Conservation (phyloP, 2,329 filamentous ascomycete genomes). For the Nothopassalora personata region DNA sequence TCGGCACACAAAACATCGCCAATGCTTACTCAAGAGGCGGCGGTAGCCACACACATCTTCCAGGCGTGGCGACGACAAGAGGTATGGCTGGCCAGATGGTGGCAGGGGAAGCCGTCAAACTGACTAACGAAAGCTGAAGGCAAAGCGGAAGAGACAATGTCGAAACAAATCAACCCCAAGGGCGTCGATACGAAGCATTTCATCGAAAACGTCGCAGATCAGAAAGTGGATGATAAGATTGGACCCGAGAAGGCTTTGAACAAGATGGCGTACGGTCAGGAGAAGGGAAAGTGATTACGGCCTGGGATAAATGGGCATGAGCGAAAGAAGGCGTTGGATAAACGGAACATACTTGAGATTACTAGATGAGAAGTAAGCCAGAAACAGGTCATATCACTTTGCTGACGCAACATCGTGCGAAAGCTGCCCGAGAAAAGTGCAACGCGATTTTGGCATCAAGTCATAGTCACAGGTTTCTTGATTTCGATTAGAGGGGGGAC, state of each 20-base stretch:
- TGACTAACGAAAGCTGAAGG: conserved; percentile 17
- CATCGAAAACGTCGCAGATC: conserved; percentile 29
- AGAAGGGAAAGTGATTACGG: conserved; percentile 31
- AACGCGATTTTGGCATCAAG: no score
- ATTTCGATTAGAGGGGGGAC: no score
- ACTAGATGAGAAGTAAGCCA: background rate
- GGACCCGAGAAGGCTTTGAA: conserved; percentile 27
- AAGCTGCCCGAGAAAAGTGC: no score
- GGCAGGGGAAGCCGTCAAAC: background rate
- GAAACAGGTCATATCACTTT: background rate
- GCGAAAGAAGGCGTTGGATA: background rate
- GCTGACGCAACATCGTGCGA: no score
- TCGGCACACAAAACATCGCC: conserved; percentile 32
- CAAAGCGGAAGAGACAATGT: conserved; percentile 20
- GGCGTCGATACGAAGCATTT: conserved; percentile 31
- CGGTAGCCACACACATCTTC: conserved; percentile 31
- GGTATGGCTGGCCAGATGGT: conserved; percentile 20
- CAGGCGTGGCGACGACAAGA: conserved; percentile 32
- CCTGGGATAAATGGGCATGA: background rate
- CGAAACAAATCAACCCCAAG: conserved; percentile 19
- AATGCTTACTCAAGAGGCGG: conserved; percentile 33
- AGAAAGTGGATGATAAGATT: conserved; percentile 21
- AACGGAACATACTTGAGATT: background rate
- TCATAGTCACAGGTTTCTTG: no score
- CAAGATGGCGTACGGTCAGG: conserved; percentile 30